Evolutionary conservation across 2,329 filamentous ascomycete genomes (phyloP), one percentile per base, ranked within the genome.

Genomic region (Sordariomycetes sp.): DNA sequence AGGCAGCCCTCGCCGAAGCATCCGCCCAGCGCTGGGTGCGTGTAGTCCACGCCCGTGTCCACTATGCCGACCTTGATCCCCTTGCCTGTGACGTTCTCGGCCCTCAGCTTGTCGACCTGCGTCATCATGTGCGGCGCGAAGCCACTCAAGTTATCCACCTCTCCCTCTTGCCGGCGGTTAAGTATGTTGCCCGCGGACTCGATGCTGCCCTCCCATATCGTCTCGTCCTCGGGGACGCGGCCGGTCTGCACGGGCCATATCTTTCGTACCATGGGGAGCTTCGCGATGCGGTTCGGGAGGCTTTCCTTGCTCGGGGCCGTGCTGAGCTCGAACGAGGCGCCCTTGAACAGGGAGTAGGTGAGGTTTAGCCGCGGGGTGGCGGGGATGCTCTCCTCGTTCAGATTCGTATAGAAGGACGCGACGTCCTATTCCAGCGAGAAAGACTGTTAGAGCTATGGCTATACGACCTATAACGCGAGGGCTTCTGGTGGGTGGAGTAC

Each of bases 11-110:
- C 64, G 1, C 83, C 85, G 65, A 86, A 86, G 64, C 83, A 83
- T 52, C 82, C 82, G 35, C 85, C 85, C 0, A 88, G 76, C 32
- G 81, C 81, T 1, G 82, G 80, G 64, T 87, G 83, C 0, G 71
- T 76, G 65, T 86, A 87, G 65, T 87, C 84, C 53, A 79, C 77
- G 64, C 79, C 79, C 22, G 74, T 79, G 65, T 82, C 80, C 25
- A 83, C 71, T 12, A 83, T 69, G 50, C 71, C 80, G 65, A 83
- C 70, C 62, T 77, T 80, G 68, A 81, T 70, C 14, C 79, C 79
- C 62, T 74, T 74, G 50, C 80, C 80, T 0, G 72, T 76, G 58
- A 76, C 62, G 0, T 78, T 79, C 59, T 75, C 67, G 11, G 72
- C 74, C 34, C 72, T 72, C 46, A 83, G 70, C 72, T 77, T 75